Base-by-base conservation (phyloP, 495 filamentous ascomycete species). In the Xylaria longipes region DNA sequence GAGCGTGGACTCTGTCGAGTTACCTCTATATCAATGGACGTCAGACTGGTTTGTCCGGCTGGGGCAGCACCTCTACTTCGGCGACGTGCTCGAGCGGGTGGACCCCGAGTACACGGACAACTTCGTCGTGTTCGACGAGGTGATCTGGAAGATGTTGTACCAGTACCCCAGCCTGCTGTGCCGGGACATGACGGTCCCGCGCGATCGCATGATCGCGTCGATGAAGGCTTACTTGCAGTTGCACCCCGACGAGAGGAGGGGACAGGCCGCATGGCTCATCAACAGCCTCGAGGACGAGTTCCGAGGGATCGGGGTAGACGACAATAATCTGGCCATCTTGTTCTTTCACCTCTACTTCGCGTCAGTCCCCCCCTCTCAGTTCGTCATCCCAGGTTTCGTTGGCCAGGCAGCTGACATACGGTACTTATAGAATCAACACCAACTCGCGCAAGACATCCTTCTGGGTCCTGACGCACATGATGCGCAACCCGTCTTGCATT, bases 391-490 rank as follows among this genome's bases (percentile, higher is more conserved):
- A 37, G 35, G 35, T 3, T 37, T 37, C 35, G 35, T 37, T 37
- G 31, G 33, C 41, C 5, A 58, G 46, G 25, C 57, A 54, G 41
- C 45, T 68, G 37, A 25, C 45, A n/a, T 41, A 63, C 35, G 57
- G 33, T 22, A 15, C 45, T 46, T 46, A 48, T 45, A 72, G 71
- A 5, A 70, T 73, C 46, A 73, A 70, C 61, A 73, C 72, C 27
- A 73, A 73, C 67, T 45, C 72, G 25, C 66, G 72, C 48, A 73
- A 73, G 68, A 70, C 72, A 17, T 66, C 72, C 39, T 73, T 70
- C 68, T 73, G 72, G 72, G 65, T 73, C 41, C 72, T 73, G 12
- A 61, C 67, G 35, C 57, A 73, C 72, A 35, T 73, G 35, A 48
- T 73, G 48, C 72, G 52, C 31, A 60, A 73, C 58, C 72, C 72